Percentiles rank a stretch among this genome's conserved stretches.
phyloP scores from a whole-genome alignment of 139 green algal species.

The Chlorella sp. region DNA sequence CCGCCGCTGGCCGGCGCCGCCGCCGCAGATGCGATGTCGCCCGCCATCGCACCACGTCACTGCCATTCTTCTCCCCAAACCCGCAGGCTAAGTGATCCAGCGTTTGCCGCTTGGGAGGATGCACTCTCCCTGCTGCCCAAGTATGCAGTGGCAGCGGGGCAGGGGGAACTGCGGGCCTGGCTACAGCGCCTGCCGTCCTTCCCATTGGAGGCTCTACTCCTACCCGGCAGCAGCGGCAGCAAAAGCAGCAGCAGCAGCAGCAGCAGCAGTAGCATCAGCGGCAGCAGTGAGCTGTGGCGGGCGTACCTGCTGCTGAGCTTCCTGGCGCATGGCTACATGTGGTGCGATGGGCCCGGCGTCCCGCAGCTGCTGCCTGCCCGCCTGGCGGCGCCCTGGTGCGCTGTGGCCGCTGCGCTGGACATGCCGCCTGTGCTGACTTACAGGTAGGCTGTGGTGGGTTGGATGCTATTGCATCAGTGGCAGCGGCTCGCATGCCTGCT shows the following conservation, averaged over 20 bases:
- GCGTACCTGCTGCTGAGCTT: conserved; percentile 28
- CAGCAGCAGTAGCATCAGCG: neutral
- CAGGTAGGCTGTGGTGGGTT: too few species aligned
- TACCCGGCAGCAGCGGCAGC: neutral
- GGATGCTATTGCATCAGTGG: too few species aligned
- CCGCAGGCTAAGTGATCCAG: neutral
- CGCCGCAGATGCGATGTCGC: too few species aligned
- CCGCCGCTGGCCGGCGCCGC: neutral
- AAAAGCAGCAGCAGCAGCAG: neutral
- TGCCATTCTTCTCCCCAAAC: neutral
- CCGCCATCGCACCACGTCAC: neutral
- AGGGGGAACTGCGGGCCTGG: conserved; percentile 14
- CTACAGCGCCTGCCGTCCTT: conserved; percentile 1
- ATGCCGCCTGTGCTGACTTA: conserved; percentile 5
- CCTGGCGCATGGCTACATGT: conserved; percentile 12
- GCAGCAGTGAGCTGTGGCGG: conserved; percentile 11
- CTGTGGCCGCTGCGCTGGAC: conserved; percentile 11
- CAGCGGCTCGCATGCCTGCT: too few species aligned
- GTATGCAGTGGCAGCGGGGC: conserved; percentile 13
- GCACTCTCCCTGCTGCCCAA: conserved; percentile 12
- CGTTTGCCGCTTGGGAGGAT: neutral
- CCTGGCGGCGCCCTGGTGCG: conserved; percentile 15
- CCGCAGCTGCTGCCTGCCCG: neutral
- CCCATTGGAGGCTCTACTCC: neutral
- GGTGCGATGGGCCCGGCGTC: conserved; percentile 6